Evolutionary conservation across 2,329 filamentous ascomycete genomes (phyloP).

Genomic region (Coleophoma eucalyptorum): DNA sequence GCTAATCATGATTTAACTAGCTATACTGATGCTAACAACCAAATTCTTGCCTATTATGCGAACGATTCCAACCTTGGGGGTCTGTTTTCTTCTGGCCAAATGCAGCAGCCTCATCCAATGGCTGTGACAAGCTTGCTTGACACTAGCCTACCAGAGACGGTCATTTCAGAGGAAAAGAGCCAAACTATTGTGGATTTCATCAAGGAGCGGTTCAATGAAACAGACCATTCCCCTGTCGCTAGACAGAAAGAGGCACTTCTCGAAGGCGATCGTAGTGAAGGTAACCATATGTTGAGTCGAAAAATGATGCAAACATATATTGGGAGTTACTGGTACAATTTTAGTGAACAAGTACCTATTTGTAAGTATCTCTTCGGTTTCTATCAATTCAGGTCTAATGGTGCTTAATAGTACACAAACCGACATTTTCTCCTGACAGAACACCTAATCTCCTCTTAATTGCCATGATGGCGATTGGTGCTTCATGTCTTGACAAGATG

Average conservation of each 20-base stretch:
- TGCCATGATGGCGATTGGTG: slow-evolving; percentile 88
- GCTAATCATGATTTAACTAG: slow-evolving; percentile 29
- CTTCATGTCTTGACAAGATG: slow-evolving; percentile 80
- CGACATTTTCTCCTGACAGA: slow-evolving; percentile 85
- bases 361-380: slow-evolving; percentile 20
- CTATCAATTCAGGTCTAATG: neutral
- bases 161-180: slow-evolving; percentile 84
- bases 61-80: slow-evolving; percentile 47
- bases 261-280: slow-evolving; percentile 69
- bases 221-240: slow-evolving; percentile 68
- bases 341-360: slow-evolving; percentile 91
- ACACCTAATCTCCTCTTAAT: slow-evolving; percentile 82
- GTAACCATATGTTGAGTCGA: slow-evolving; percentile 69
- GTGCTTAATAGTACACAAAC: slow-evolving; percentile 63
- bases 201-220: slow-evolving; percentile 75
- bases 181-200: slow-evolving; percentile 81
- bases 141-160: slow-evolving; percentile 72
- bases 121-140: slow-evolving; percentile 83
- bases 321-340: slow-evolving; percentile 89
- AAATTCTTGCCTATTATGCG: slow-evolving; percentile 46
- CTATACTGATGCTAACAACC: slow-evolving; percentile 48
- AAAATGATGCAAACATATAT: slow-evolving; percentile 97
- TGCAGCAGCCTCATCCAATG: slow-evolving; percentile 72
- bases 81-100: slow-evolving; percentile 48
- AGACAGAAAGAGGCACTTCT: slow-evolving; percentile 74